Evolutionary conservation across 495 filamentous ascomycete genomes (phyloP).

Genomic region (Parathielavia hyrcaniae): DNA sequence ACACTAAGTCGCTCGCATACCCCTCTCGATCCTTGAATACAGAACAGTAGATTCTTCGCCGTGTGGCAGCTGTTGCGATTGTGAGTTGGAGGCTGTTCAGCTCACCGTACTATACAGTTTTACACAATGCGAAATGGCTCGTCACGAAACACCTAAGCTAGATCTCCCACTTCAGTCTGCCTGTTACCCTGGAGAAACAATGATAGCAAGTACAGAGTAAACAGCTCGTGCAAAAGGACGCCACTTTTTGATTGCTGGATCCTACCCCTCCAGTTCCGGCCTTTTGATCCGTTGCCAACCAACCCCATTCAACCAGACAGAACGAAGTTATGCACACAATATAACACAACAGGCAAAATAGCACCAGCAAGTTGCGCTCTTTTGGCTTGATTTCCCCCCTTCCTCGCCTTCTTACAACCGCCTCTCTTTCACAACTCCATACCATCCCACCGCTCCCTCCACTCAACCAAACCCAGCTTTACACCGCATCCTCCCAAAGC

Average conservation of each 20-base stretch:
- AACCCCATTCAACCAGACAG: conserved; percentile 3
- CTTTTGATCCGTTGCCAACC: background rate
- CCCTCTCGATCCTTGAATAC: background rate
- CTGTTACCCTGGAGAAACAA: background rate
- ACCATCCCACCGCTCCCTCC: background rate
- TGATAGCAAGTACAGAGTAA: background rate
- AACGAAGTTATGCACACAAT: conserved; percentile 1
- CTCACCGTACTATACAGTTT: background rate
- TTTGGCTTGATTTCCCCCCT: background rate
- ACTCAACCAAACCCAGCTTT: background rate
- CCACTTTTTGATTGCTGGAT: conserved; percentile 3
- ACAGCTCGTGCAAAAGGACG: background rate
- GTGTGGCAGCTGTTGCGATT: too few species aligned
- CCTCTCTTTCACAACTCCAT: background rate
- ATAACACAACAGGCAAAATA: background rate
- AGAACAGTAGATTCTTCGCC: background rate
- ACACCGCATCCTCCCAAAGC: background rate
- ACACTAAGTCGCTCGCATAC: background rate
- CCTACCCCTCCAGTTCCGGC: conserved; percentile 9
- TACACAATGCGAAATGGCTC: background rate
- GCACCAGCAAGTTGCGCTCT: background rate
- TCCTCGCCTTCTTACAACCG: too few species aligned
- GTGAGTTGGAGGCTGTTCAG: background rate
- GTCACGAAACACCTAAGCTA: background rate
- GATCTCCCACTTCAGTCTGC: background rate